Evolutionary conservation across 2,329 filamentous ascomycete genomes (phyloP).

Genomic region (Cercospora zeina): DNA sequence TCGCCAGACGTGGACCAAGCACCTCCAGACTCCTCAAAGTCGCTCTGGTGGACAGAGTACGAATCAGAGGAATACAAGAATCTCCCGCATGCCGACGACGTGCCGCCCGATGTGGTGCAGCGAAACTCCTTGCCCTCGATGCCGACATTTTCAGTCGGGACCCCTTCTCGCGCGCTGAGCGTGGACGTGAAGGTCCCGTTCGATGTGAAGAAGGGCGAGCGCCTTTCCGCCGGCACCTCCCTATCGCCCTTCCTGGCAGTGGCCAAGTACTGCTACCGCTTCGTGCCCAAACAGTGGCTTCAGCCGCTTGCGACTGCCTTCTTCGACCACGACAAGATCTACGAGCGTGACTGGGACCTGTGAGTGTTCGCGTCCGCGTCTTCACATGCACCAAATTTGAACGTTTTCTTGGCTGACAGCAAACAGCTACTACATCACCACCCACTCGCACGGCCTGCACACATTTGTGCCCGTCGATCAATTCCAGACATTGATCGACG

Average conservation of each 20-base stretch:
- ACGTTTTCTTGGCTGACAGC: conserved; percentile 19
- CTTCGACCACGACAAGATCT: conserved; percentile 61
- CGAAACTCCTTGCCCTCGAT: not conserved
- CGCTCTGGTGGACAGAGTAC: conserved; percentile 13
- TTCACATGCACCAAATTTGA: conserved; percentile 11
- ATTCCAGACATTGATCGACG: conserved; percentile 62
- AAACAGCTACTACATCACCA: conserved; percentile 35
- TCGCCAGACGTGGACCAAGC: conserved; percentile 10
- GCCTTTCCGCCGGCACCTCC: conserved; percentile 37
- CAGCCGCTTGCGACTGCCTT: conserved; percentile 55
- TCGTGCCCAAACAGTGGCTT: conserved; percentile 52
- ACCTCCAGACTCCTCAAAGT: not conserved
- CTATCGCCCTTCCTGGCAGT: conserved; percentile 52
- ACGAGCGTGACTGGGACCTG: conserved; percentile 71
- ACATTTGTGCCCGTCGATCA: conserved; percentile 69
- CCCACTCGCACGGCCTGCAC: conserved; percentile 51
- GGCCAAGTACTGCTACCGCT: conserved; percentile 60
- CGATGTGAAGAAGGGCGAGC: conserved; percentile 38
- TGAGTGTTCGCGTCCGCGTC: conserved; percentile 52
- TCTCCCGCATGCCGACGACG: conserved; percentile 2
- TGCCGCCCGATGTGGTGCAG: not conserved
- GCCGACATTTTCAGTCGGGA: conserved; percentile 1
- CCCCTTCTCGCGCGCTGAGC: conserved; percentile 4
- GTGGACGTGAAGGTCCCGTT: conserved; percentile 23
- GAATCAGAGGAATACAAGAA: conserved; percentile 18